phyloP scores from a whole-genome alignment of 208 protist species.

The Wallacemonas sp. region DNA sequence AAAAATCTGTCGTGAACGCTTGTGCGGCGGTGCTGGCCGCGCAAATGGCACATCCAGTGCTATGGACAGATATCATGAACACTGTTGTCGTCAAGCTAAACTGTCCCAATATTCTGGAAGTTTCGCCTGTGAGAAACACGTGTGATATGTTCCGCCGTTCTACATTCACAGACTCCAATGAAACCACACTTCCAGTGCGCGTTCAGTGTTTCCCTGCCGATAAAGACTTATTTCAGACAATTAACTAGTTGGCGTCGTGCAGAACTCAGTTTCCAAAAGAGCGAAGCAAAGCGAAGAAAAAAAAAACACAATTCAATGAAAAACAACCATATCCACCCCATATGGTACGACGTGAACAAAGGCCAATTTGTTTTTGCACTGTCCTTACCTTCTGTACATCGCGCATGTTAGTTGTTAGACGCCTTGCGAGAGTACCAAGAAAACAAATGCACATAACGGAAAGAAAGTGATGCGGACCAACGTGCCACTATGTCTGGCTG shows the following conservation, averaged over 20 bases:
- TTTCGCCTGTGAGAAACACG: slow-evolving; percentile 58
- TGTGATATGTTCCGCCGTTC: slow-evolving; percentile 78
- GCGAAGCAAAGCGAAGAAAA: too few species aligned
- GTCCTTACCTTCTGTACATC: too few species aligned
- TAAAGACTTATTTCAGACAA: slow-evolving; percentile 3
- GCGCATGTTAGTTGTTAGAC: too few species aligned
- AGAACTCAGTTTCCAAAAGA: background rate
- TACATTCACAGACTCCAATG: slow-evolving; percentile 23
- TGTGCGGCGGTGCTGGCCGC: slow-evolving; percentile 71
- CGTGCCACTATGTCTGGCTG: too few species aligned
- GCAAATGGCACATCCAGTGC: slow-evolving; percentile 77
- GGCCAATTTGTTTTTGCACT: too few species aligned
- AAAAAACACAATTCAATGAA: too few species aligned
- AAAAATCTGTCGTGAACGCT: slow-evolving; percentile 62
- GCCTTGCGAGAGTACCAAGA: too few species aligned
- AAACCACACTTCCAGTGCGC: background rate
- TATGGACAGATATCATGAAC: slow-evolving; percentile 85
- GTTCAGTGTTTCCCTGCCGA: slow-evolving; percentile 35
- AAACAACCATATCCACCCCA: too few species aligned
- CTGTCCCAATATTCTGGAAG: slow-evolving; percentile 51
- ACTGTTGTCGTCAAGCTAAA: slow-evolving; percentile 43
- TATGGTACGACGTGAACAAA: too few species aligned
- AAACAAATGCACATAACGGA: too few species aligned
- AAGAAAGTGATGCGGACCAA: too few species aligned
- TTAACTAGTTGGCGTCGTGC: background rate